A percentile compares a stretch with the other conserved stretches of the same genome.
Evolutionary conservation across 768 basidiomycete species (phyloP).

Genomic region (Lactarius deliciosus): DNA sequence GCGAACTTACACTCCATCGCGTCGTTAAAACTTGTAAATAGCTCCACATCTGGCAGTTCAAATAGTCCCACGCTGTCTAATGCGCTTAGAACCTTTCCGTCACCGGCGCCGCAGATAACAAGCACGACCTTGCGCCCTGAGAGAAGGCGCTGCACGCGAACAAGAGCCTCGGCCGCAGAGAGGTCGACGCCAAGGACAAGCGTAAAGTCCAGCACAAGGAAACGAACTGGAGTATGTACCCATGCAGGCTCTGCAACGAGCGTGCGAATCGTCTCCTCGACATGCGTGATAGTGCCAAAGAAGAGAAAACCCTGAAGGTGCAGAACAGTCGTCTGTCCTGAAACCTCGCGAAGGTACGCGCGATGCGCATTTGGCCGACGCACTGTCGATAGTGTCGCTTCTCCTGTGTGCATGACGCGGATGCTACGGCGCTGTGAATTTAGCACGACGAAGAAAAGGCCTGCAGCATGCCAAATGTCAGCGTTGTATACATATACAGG

Average conservation of each 20-base stretch:
- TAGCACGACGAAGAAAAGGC: constrained; percentile 96
- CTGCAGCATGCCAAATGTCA: constrained; percentile 38
- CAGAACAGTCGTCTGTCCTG: constrained; percentile 86
- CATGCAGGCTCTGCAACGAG: constrained; percentile 72
- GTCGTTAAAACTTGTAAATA: constrained; percentile 80
- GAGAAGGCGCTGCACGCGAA: constrained; percentile 82
- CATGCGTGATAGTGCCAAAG: constrained; percentile 89
- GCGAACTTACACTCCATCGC: constrained; percentile 84
- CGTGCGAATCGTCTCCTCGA: constrained; percentile 82
- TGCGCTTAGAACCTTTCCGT: constrained; percentile 68
- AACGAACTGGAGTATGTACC: constrained; percentile 75
- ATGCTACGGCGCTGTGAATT: constrained; percentile 86
- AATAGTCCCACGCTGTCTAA: constrained; percentile 78
- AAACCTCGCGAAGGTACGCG: constrained; percentile 88
- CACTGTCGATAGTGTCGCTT: constrained; percentile 85
- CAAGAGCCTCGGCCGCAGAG: constrained; percentile 93
- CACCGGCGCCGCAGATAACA: constrained; percentile 79
- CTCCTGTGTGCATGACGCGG: constrained; percentile 78
- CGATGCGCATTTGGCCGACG: constrained; percentile 85
- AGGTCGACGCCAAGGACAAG: constrained; percentile 90
- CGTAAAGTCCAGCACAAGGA: constrained; percentile 84
- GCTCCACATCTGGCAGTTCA: constrained; percentile 72
- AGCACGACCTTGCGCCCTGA: constrained; percentile 74
- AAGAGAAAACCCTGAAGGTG: constrained; percentile 90
- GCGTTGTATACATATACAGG: neutral